Evolutionary conservation across 2,329 filamentous ascomycete genomes (phyloP).

Genomic region (Neonectria faginata): DNA sequence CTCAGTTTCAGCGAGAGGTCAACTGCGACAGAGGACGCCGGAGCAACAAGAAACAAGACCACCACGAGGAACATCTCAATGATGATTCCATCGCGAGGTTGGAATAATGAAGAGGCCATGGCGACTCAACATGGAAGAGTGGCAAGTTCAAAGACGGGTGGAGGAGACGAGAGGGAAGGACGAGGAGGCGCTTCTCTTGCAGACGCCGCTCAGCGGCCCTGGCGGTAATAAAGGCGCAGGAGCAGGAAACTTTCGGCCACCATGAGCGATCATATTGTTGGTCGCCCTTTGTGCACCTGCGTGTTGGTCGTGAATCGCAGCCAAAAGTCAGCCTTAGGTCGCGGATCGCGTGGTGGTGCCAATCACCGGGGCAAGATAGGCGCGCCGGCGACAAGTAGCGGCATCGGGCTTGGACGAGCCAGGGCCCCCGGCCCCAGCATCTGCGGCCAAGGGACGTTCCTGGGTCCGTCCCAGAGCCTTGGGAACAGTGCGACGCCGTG

Average conservation of each 20-base stretch:
- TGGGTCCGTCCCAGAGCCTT: slow-evolving; percentile 36
- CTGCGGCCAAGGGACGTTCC: slow-evolving; percentile 25
- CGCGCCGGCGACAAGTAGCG: slow-evolving; percentile 42
- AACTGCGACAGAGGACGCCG: slow-evolving; percentile 33
- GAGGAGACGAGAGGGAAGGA: slow-evolving; percentile 29
- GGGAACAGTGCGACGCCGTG: slow-evolving; percentile 34
- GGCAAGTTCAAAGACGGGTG: slow-evolving; percentile 14
- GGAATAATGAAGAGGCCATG: slow-evolving; percentile 36
- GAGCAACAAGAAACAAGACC: slow-evolving; percentile 36
- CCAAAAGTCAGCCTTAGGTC: slow-evolving; percentile 35
- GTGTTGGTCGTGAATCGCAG: slow-evolving; percentile 41
- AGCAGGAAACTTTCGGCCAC: slow-evolving; percentile 25
- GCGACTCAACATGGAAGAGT: slow-evolving; percentile 37
- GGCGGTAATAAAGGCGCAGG: slow-evolving; percentile 39
- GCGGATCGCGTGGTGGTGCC: slow-evolving; percentile 40
- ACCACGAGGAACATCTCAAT: slow-evolving; percentile 37
- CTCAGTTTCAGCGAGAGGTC: slow-evolving; percentile 33
- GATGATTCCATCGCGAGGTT: slow-evolving; percentile 36
- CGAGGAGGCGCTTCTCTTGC: slow-evolving; percentile 28
- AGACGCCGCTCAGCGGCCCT: slow-evolving; percentile 36
- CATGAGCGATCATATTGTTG: slow-evolving; percentile 33
- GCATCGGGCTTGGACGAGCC: slow-evolving; percentile 11
- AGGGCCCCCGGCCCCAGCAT: slow-evolving; percentile 9
- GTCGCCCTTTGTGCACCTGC: slow-evolving; percentile 29
- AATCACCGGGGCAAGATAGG: slow-evolving; percentile 43